Percentiles rank a stretch among this genome's conserved stretches.
phyloP scores from a whole-genome alignment of 202 grass and related monocot species.

The Musa balbisiana region DNA sequence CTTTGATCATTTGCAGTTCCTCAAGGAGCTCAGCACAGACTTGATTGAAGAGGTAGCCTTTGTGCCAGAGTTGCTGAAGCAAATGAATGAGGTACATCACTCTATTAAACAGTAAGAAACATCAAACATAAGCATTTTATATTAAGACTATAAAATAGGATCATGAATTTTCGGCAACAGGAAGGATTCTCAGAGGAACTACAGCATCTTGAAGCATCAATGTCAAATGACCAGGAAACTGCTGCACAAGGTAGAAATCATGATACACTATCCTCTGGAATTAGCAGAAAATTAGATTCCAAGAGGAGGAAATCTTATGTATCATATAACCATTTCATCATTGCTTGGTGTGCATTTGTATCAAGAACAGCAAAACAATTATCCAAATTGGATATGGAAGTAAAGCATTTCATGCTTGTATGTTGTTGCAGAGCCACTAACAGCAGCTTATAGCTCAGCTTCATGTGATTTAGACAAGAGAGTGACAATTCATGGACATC shows the following conservation, averaged over 20 bases:
- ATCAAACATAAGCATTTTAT: neutral
- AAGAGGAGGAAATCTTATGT: neutral
- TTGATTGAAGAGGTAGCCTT: conserved; percentile 1
- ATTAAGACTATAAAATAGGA: neutral
- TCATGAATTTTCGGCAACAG: neutral
- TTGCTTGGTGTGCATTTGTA: too few species aligned
- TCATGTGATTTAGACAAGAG: neutral
- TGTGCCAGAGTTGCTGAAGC: conserved; percentile 1
- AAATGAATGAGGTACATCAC: neutral
- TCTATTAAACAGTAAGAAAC: neutral
- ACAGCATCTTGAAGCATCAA: neutral
- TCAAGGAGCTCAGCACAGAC: conserved; percentile 7
- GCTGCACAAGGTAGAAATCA: too few species aligned
- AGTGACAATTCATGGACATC: conserved; percentile 15
- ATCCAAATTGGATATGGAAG: too few species aligned
- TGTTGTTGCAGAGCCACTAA: neutral
- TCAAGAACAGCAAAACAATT: too few species aligned
- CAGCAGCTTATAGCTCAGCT: neutral
- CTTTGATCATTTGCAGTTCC: neutral
- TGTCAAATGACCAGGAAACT: neutral
- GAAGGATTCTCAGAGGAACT: neutral
- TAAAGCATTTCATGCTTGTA: neutral
- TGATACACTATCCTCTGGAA: too few species aligned
- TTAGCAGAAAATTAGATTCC: too few species aligned
- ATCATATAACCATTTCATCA: neutral